Percentiles rank a stretch among this genome's conserved stretches.
These are phyloP conservation scores for Rhexocercosporidium sp. DNA, from an alignment of 2,329 filamentous ascomycete species.

Conservation along the genomic window DNA sequence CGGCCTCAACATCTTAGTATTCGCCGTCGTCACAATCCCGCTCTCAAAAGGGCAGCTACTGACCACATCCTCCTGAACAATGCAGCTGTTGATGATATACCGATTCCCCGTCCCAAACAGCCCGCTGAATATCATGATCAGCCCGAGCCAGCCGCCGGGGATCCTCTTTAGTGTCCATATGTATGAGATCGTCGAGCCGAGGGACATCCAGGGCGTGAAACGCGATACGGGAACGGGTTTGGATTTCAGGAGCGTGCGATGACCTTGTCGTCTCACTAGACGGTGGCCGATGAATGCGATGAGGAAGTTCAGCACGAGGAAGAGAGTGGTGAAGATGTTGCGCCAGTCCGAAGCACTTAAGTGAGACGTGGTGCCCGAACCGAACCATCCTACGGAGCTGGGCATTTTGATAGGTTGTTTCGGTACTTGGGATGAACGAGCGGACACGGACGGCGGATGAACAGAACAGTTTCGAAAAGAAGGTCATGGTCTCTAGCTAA, in stretches of 20 bases:
- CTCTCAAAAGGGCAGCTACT: no score
- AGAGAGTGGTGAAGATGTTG: conserved; percentile 20
- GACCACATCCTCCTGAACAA: no score
- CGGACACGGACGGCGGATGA: no score
- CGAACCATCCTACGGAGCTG: background rate
- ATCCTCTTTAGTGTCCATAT: conserved; percentile 9
- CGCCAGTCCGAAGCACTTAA: background rate
- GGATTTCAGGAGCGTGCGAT: conserved; percentile 13
- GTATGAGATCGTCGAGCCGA: conserved; percentile 3
- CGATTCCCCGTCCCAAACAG: conserved; percentile 8
- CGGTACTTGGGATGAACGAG: background rate
- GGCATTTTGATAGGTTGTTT: background rate
- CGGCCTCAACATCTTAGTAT: background rate
- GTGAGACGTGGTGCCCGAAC: background rate
- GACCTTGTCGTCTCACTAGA: conserved; percentile 19
- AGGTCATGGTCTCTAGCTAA: no score
- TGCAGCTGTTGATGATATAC: conserved; percentile 18
- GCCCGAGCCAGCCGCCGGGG: conserved; percentile 20
- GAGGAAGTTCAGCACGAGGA: conserved; percentile 14
- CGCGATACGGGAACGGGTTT: conserved; percentile 15
- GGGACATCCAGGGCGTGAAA: conserved; percentile 19
- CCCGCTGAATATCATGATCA: conserved; percentile 21
- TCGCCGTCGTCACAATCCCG: background rate
- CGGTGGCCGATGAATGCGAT: conserved; percentile 18
- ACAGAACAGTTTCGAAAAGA: no score